Evolutionary conservation across 148 eudicot genomes (phyloP).

Genomic region (Camellia lanceoleosa): DNA sequence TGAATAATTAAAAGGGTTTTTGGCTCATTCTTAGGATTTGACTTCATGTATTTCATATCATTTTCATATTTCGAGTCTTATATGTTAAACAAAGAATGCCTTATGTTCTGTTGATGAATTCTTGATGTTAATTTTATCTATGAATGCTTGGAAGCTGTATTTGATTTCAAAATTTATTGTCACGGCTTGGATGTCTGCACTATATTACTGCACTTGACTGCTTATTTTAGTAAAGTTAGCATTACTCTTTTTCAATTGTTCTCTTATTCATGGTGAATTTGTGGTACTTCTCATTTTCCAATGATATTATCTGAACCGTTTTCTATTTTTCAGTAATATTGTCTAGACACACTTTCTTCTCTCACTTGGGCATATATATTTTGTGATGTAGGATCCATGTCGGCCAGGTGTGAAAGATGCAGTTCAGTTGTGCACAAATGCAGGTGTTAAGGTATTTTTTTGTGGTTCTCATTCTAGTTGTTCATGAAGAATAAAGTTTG

Average conservation of each 20-base stretch:
- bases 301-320: neutral
- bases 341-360: neutral
- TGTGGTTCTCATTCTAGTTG: neutral
- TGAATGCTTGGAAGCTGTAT: too few relatives aligned
- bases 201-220: neutral
- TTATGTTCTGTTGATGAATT: too few relatives aligned
- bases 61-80: neutral
- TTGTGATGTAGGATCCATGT: conserved; percentile 72
- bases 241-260: neutral
- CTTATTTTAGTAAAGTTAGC: neutral
- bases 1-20: neutral
- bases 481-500: neutral
- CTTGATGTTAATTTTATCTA: too few relatives aligned
- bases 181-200: neutral
- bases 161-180: neutral
- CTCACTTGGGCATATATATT: neutral
- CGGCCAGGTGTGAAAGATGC: conserved; percentile 73
- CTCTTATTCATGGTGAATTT: neutral
- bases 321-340: neutral
- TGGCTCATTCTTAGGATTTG: neutral
- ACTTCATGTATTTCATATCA: neutral
- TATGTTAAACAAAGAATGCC: too few relatives aligned
- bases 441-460: conserved; percentile 68
- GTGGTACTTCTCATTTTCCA: neutral
- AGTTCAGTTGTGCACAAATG: conserved; percentile 58